Conservation (phyloP, 2,329 filamentous ascomycete species). For the Fusarium pseudonygamai region DNA sequence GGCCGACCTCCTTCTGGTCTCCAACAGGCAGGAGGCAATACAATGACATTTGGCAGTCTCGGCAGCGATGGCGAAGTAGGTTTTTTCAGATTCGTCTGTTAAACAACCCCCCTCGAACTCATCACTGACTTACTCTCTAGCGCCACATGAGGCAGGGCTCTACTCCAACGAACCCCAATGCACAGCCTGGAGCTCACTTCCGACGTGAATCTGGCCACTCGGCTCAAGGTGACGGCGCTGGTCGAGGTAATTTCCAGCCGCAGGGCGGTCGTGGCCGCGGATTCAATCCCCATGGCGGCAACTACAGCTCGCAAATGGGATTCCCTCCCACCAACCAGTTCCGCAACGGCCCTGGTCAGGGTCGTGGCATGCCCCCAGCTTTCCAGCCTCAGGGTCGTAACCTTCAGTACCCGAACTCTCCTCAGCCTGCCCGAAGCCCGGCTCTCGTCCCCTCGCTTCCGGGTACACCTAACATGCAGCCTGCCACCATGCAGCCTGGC, state of each 20-base stretch:
- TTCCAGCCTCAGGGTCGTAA: slow-evolving; percentile 57
- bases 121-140: slow-evolving; percentile 51
- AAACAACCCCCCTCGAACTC: neutral
- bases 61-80: slow-evolving; percentile 81
- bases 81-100: slow-evolving; percentile 15
- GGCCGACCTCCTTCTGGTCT: slow-evolving; percentile 85
- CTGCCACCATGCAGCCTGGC: slow-evolving; percentile 60
- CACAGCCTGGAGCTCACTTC: slow-evolving; percentile 76
- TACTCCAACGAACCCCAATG: slow-evolving; percentile 68
- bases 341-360: slow-evolving; percentile 56
- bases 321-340: slow-evolving; percentile 56
- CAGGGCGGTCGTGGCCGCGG: slow-evolving; percentile 62
- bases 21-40: slow-evolving; percentile 68
- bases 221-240: slow-evolving; percentile 65
- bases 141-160: slow-evolving; percentile 76
- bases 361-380: slow-evolving; percentile 62
- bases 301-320: slow-evolving; percentile 58
- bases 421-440: slow-evolving; percentile 72
- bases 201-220: slow-evolving; percentile 90
- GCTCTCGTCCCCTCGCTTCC: slow-evolving; percentile 73
- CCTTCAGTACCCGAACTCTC: slow-evolving; percentile 67
- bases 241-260: slow-evolving; percentile 63
- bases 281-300: slow-evolving; percentile 55
- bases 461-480: slow-evolving; percentile 74
- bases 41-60: slow-evolving; percentile 85